phyloP scores from a whole-genome alignment of 768 basidiomycete genomes.

The Saitozyma sp. region DNA sequence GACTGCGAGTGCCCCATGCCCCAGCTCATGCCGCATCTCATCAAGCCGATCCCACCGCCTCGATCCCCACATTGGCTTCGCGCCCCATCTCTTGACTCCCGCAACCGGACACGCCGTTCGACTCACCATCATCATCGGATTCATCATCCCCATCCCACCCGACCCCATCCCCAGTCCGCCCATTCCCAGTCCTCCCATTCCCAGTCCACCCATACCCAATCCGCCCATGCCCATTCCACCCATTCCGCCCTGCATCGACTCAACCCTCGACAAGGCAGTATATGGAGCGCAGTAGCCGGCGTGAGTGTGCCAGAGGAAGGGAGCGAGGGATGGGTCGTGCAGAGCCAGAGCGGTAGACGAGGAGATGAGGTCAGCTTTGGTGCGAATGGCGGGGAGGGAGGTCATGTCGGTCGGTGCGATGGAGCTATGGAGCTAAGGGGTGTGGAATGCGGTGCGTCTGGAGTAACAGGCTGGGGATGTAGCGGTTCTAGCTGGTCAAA shows the following conservation, averaged over 20 bases:
- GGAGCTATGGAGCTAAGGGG: too few species aligned
- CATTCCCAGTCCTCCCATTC: conserved; percentile 51
- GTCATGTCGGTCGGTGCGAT: not conserved
- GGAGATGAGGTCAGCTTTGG: conserved; percentile 14
- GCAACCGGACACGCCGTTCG: not conserved
- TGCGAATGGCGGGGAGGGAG: not conserved
- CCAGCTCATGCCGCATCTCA: not conserved
- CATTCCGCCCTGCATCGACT: conserved; percentile 43
- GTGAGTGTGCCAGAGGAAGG: conserved; percentile 3
- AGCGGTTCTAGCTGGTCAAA: too few species aligned
- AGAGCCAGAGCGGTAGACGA: conserved; percentile 2
- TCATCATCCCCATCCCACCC: conserved; percentile 27
- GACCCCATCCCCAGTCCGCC: conserved; percentile 57
- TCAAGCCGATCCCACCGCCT: not conserved
- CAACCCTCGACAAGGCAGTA: not conserved
- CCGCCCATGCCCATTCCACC: conserved; percentile 48
- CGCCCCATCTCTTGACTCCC: not conserved
- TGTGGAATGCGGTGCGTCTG: not conserved
- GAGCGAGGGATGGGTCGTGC: not conserved
- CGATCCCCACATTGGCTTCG: not conserved
- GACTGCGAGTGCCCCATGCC: not conserved
- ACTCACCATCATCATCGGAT: conserved; percentile 17
- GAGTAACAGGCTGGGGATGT: not conserved
- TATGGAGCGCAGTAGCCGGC: not conserved
- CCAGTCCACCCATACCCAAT: conserved; percentile 55